Percentiles rank a stretch among this genome's conserved stretches.
phyloP scores from a whole-genome alignment of 257 asterid genomes.

The Linderniella brevidens region DNA sequence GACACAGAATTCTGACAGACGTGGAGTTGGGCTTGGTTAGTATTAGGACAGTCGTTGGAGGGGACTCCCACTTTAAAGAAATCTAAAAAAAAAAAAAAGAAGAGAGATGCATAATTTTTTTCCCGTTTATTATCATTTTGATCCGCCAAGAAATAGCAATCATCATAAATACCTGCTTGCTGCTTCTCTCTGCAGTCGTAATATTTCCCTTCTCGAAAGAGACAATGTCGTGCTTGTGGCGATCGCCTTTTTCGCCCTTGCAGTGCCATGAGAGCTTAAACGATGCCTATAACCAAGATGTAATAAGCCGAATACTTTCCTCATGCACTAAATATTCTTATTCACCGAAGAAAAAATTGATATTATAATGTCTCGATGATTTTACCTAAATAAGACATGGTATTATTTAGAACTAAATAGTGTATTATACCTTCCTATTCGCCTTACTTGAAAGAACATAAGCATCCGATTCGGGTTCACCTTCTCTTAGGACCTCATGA shows the following conservation, averaged over 20 bases:
- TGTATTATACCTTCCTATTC: conserved; percentile 50
- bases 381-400: no score
- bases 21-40: conserved; percentile 57
- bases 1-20: conserved; percentile 35
- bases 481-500: conserved; percentile 45
- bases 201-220: conserved; percentile 92
- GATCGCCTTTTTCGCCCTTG: conserved; percentile 83
- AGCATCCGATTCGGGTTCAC: conserved; percentile 26
- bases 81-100: no score
- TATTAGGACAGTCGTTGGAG: conserved; percentile 56
- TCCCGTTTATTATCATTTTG: no score
- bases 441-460: conserved; percentile 26
- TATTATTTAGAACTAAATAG: no score
- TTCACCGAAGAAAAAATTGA: no score
- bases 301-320: conserved; percentile 12
- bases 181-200: conserved; percentile 90
- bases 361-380: no score
- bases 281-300: conserved; percentile 48
- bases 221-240: conserved; percentile 84
- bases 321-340: no score
- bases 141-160: no score
- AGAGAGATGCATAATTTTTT: no score
- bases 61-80: conserved; percentile 57
- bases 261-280: conserved; percentile 88
- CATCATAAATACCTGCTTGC: conserved; percentile 83